phyloP scores from a whole-genome alignment of 345 rosid genomes.

The Salix caprea region DNA sequence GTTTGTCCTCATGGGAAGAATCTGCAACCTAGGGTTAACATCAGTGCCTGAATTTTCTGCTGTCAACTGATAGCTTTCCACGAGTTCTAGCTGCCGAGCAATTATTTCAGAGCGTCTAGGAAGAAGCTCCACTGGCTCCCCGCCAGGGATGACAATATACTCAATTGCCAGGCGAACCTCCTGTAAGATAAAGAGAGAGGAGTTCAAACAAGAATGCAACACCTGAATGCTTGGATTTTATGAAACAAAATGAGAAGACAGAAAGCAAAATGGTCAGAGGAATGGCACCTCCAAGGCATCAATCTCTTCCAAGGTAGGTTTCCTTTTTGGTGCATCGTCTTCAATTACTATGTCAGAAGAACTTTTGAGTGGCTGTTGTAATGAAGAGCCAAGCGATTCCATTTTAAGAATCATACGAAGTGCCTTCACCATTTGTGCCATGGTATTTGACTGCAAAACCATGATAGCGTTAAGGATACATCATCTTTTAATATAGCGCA shows the following conservation, averaged over 20 bases:
- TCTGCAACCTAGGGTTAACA: conserved; percentile 76
- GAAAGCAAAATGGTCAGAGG: neutral
- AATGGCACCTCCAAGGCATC: conserved; percentile 87
- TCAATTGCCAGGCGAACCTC: conserved; percentile 90
- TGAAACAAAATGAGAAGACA: neutral
- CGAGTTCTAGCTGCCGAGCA: conserved; percentile 84
- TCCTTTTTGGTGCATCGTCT: conserved; percentile 80
- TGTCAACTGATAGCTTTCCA: conserved; percentile 75
- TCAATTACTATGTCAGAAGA: conserved; percentile 64
- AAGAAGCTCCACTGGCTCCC: conserved; percentile 95
- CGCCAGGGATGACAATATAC: conserved; percentile 90
- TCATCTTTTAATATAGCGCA: conserved; percentile 20
- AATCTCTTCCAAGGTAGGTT: conserved; percentile 90
- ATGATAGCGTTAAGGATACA: no score
- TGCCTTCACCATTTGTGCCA: conserved; percentile 98
- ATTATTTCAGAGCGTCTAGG: conserved; percentile 80
- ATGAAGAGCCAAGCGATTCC: conserved; percentile 50
- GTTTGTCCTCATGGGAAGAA: conserved; percentile 63
- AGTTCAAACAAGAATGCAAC: neutral
- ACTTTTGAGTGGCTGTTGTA: conserved; percentile 31
- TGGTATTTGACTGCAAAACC: conserved; percentile 68
- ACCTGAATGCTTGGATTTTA: neutral
- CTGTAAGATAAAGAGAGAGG: conserved; percentile 31
- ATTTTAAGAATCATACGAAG: conserved; percentile 77
- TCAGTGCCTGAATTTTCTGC: conserved; percentile 86